These are phyloP conservation scores for Lentinula novae-zelandiae DNA, from an alignment of 1,284 basidiomycete genomes.

Conservation along the genomic window DNA sequence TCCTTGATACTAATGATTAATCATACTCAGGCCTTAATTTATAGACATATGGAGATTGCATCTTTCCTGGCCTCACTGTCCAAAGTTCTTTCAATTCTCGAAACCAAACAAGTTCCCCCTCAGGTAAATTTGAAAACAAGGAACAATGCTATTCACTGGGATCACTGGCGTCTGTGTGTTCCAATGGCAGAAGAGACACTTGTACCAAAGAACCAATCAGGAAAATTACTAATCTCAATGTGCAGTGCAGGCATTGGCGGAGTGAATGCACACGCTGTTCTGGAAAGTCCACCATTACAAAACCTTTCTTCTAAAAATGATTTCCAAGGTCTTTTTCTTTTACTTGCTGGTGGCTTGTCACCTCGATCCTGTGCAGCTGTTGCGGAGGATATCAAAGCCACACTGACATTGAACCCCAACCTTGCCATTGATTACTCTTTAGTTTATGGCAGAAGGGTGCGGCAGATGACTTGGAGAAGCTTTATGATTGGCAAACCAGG, in stretches of 20 bases:
- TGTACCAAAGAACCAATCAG: too few species aligned
- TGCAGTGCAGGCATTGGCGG: conserved; percentile 43
- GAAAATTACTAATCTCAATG: conserved; percentile 30
- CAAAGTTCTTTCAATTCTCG: conserved; percentile 37
- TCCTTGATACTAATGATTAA: not conserved
- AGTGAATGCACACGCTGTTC: conserved; percentile 34
- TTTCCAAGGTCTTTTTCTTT: conserved; percentile 21
- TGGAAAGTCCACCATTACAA: conserved; percentile 28
- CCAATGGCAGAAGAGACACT: too few species aligned
- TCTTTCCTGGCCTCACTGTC: conserved; percentile 38
- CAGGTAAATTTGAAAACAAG: conserved; percentile 30
- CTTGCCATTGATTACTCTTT: conserved; percentile 15
- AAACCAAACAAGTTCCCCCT: conserved; percentile 32
- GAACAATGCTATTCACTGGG: conserved; percentile 38
- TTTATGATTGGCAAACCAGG: conserved; percentile 16
- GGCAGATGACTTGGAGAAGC: conserved; percentile 24
- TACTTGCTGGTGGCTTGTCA: conserved; percentile 35
- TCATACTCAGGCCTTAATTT: not conserved
- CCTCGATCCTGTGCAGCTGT: conserved; percentile 17
- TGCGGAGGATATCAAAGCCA: not conserved
- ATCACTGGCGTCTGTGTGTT: too few species aligned
- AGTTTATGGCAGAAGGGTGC: conserved; percentile 23
- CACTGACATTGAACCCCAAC: conserved; percentile 11
- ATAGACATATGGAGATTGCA: conserved; percentile 34
- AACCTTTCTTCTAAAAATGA: not conserved